Evolutionary conservation across 2,329 filamentous ascomycete species (phyloP), one percentile per base, ranked within the genome.

Genomic region (Thelonectria blattea): DNA sequence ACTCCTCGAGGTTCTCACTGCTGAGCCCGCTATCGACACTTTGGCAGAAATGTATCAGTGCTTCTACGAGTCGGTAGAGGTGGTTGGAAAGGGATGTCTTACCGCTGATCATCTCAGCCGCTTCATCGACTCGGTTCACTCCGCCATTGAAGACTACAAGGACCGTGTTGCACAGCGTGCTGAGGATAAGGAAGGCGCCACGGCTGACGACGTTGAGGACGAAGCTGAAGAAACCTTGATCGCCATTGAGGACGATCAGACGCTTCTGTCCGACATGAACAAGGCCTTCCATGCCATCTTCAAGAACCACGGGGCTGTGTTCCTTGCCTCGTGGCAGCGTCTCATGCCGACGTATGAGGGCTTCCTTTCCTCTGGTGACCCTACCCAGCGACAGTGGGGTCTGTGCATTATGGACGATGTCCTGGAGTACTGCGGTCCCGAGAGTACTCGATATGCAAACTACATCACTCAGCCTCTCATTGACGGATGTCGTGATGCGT

Each of bases 261-360:
- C 93, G 20, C 84, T 99, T 17, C 85, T 99, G 45, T 97, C 93
- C 2, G 95, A 99, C 73, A 99, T 99, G 95, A 99, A 99, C 86
- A 99, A 99, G 83, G 94, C 95, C 0, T 99, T 96, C 85, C 95
- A 99, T 78, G 94, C 93, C 62, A 92, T 99, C 67, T 99, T 99
- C 85, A 98, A 98, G 83, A 93, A 97, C 79, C 93, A 97, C 74
- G 91, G 92, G 22, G 83, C 88, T 10, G 81, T 85, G 11, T 99
- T 99, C 83, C 83, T 99, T 55, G 90, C 88, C 5, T 83, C 92
- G 43, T 99, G 94, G 93, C 91, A 97, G 74, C 86, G 87, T 54
- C 83, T 99, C 22, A 87, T 97, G 75, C 81, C 85, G 11, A 96
- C 92, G 57, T 98, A 98, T 75, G 88, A 93, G 69, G 83, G 83